Evolutionary conservation across 2,329 filamentous ascomycete genomes (phyloP).

Genomic region (Stagonosporopsis chrysanthemi): DNA sequence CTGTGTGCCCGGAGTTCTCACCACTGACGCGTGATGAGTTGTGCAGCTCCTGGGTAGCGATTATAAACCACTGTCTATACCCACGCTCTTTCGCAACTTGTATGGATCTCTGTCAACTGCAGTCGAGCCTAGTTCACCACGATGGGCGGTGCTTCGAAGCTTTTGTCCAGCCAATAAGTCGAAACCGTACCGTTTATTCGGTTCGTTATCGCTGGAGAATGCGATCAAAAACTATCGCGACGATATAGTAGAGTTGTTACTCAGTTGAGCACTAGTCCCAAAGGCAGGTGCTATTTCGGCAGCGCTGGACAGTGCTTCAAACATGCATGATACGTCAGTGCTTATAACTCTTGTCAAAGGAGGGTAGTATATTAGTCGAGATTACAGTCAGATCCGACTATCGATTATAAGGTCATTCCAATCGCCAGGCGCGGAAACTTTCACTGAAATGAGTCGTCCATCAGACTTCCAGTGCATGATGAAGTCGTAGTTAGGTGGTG

Average conservation of each 20-base stretch:
- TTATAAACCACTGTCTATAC: no score
- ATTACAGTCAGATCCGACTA: background rate
- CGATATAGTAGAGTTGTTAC: background rate
- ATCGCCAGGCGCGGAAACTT: background rate
- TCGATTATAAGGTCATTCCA: background rate
- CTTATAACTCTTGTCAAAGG: background rate
- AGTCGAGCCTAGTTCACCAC: background rate
- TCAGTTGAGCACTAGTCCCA: background rate
- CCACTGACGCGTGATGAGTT: no score
- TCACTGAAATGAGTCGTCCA: background rate
- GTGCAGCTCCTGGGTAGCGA: no score
- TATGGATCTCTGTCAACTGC: no score
- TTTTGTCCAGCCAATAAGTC: background rate
- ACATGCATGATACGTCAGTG: background rate
- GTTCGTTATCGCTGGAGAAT: background rate
- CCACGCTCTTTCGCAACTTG: no score
- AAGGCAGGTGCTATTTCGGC: background rate
- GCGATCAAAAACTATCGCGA: background rate
- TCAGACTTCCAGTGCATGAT: background rate
- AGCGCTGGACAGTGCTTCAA: background rate
- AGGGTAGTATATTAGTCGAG: background rate
- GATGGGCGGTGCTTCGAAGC: background rate
- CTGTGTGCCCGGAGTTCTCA: no score
- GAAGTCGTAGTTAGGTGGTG: background rate
- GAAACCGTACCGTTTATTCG: background rate